A percentile compares a stretch with the other conserved stretches of the same genome.
These are phyloP conservation scores for Leccinum longicurvipes DNA, from an alignment of 768 basidiomycete genomes.

Conservation along the genomic window DNA sequence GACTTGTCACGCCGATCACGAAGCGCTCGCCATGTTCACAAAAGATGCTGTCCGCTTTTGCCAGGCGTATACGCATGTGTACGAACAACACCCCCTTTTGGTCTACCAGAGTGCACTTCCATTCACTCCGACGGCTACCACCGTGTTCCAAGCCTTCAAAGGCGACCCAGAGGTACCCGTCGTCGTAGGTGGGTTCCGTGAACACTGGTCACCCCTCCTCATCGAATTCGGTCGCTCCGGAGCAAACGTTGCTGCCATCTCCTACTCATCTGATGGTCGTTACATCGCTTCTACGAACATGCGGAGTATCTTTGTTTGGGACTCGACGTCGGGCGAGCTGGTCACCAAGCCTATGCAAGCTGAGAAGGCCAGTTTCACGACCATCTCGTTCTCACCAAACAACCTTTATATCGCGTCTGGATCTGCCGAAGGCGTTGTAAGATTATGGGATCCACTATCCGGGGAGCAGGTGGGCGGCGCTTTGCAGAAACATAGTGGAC, in stretches of 20 bases:
- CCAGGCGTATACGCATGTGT: conserved; percentile 28
- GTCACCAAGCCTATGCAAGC: conserved; percentile 17
- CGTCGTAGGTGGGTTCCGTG: conserved; percentile 28
- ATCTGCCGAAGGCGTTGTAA: conserved; percentile 16
- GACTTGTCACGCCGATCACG: conserved; percentile 12
- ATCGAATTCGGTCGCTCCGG: conserved; percentile 24
- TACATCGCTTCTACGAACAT: conserved; percentile 27
- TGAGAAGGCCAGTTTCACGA: conserved; percentile 9
- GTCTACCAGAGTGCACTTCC: conserved; percentile 32
- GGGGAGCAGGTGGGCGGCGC: conserved; percentile 16
- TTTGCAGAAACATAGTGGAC: conserved; percentile 18
- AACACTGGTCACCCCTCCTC: conserved; percentile 31
- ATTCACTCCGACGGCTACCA: conserved; percentile 27
- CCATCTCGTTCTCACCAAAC: conserved; percentile 30
- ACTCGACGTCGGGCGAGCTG: conserved; percentile 28
- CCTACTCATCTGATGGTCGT: conserved; percentile 28
- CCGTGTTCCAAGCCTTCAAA: conserved; percentile 27
- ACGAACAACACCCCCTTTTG: conserved; percentile 33
- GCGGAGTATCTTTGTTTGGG: conserved; percentile 22
- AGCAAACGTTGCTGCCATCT: conserved; percentile 13
- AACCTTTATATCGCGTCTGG: conserved; percentile 26
- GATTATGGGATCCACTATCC: conserved; percentile 26
- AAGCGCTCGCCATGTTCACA: conserved; percentile 17
- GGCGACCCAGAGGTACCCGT: conserved; percentile 20
- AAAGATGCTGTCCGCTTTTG: conserved; percentile 31